A percentile compares a stretch with the other conserved stretches of the same genome.
phyloP scores from a whole-genome alignment of 1,139 yeast species.

The Arxiozyma heterogenica region DNA sequence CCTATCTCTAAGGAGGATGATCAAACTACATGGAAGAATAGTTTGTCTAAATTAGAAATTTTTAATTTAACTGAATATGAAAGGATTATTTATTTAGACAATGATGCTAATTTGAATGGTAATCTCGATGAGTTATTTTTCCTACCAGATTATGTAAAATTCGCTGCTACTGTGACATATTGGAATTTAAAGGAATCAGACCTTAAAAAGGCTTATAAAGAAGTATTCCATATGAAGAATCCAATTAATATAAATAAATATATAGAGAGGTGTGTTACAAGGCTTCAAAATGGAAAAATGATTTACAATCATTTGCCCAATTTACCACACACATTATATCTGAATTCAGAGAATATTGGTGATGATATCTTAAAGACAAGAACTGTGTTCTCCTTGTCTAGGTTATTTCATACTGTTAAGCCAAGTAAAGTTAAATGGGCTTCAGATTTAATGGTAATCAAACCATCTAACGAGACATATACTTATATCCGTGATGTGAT shows the following conservation, averaged over 20 bases:
- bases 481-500: slow-evolving; percentile 10
- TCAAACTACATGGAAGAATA: slow-evolving; percentile 38
- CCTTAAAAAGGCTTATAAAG: slow-evolving; percentile 16
- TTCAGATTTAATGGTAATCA: slow-evolving; percentile 28
- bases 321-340: slow-evolving; percentile 22
- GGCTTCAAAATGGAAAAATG: slow-evolving; percentile 20
- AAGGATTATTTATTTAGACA: slow-evolving; percentile 38
- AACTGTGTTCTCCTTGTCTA: slow-evolving; percentile 20
- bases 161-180: slow-evolving; percentile 29
- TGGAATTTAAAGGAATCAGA: slow-evolving; percentile 24
- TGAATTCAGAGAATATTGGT: slow-evolving; percentile 22
- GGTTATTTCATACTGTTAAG: slow-evolving; percentile 13
- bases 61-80: slow-evolving; percentile 44
- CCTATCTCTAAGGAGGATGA: slow-evolving; percentile 23
- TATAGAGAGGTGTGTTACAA: slow-evolving; percentile 12
- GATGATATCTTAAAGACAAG: slow-evolving; percentile 22
- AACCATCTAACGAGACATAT: slow-evolving; percentile 22
- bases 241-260: slow-evolving; percentile 21
- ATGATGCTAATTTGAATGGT: slow-evolving; percentile 31
- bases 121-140: slow-evolving; percentile 42
- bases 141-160: slow-evolving; percentile 31
- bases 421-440: slow-evolving; percentile 22
- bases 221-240: slow-evolving; percentile 16
- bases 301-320: slow-evolving; percentile 29
- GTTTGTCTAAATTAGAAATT: slow-evolving; percentile 47